A percentile compares a stretch with the other conserved stretches of the same genome.
These are phyloP conservation scores for Xylaria scruposa DNA, from an alignment of 495 filamentous ascomycete genomes.

Conservation along the genomic window DNA sequence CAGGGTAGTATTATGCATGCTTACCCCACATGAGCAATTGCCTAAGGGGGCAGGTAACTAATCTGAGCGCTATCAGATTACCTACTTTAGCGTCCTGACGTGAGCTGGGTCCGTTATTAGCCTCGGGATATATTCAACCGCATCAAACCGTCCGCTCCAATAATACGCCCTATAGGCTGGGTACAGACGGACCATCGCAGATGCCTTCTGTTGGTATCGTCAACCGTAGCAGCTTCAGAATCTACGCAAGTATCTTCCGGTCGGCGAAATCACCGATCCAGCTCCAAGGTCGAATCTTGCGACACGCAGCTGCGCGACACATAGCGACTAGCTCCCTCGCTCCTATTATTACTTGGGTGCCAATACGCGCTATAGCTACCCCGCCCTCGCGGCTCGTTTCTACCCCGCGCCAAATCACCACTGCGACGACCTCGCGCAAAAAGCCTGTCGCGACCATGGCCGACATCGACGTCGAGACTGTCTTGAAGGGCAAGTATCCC, in stretches of 20 bases:
- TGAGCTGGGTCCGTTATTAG: neutral
- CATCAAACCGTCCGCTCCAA: constrained; percentile 10
- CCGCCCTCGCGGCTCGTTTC: constrained; percentile 9
- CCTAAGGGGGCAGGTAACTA: constrained; percentile 1
- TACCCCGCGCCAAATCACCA: constrained; percentile 21
- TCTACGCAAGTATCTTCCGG: neutral
- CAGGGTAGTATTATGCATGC: too few relatives aligned
- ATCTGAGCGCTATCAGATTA: neutral
- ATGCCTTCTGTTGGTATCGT: constrained; percentile 8
- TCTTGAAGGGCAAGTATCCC: constrained; percentile 81
- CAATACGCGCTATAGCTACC: constrained; percentile 8
- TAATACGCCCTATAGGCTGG: neutral
- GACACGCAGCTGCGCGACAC: neutral
- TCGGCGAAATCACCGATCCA: neutral
- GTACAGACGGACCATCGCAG: neutral
- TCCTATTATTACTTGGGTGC: neutral
- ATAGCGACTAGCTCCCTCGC: neutral
- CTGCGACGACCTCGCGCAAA: neutral
- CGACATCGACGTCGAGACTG: constrained; percentile 44
- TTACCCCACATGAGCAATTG: neutral
- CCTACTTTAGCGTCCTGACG: neutral
- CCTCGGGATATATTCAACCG: constrained; percentile 18
- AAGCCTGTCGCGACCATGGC: constrained; percentile 27
- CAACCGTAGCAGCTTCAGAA: constrained; percentile 9
- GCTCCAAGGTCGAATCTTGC: neutral